phyloP scores from a whole-genome alignment of 2,329 filamentous ascomycete species.

The Botrytis tulipae region DNA sequence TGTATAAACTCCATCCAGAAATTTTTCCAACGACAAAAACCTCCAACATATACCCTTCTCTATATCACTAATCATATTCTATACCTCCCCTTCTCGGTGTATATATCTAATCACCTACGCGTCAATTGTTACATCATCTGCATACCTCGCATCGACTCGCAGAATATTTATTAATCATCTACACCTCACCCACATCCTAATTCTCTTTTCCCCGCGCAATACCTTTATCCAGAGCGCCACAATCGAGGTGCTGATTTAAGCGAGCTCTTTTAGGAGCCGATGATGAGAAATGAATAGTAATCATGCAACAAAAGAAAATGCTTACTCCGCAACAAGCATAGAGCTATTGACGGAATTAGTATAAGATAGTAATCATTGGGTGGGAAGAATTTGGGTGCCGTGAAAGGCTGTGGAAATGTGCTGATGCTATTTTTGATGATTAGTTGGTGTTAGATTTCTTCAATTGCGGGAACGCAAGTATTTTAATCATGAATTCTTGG shows the following conservation, averaged over 20 bases:
- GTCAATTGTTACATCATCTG: not conserved
- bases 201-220: not conserved
- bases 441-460: not conserved
- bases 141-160: not conserved
- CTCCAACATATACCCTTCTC: not conserved
- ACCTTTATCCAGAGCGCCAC: constrained; percentile 3
- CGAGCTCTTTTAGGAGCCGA: constrained; percentile 5
- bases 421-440: not conserved
- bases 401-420: not conserved
- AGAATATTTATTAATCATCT: not conserved
- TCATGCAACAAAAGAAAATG: not conserved
- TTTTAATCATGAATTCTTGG: not conserved
- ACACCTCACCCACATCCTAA: not conserved
- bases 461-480: too few species aligned
- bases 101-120: not conserved
- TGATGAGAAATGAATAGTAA: constrained; percentile 12
- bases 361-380: not conserved
- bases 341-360: not conserved
- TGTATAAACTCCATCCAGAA: not conserved
- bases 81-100: not conserved
- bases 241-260: constrained; percentile 2
- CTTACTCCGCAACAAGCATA: constrained; percentile 2
- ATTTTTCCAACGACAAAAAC: not conserved
- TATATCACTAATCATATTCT: constrained; percentile 5
- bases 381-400: not conserved